Base-by-base conservation (phyloP, 768 basidiomycete species). In the Hygrocybe coccinea region DNA sequence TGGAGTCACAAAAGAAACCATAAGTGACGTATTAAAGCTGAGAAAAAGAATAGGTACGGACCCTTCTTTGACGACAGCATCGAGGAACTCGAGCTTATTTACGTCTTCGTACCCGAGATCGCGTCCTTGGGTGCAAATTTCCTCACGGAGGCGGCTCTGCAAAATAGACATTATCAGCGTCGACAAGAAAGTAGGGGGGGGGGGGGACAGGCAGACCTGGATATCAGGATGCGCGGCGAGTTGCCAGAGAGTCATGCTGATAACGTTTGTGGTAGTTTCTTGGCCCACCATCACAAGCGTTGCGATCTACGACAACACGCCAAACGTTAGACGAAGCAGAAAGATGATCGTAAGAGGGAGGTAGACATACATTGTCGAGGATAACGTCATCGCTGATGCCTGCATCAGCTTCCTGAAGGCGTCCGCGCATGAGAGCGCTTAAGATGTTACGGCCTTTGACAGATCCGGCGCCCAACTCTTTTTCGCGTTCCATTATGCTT, bases 51-150 rank as follows among this genome's bases (percentile, higher is more conserved):
- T 11, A 39, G 24, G 36, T 69, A 50, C 56, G 29, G 8, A 69
- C 69, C 68, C 69, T 65, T 77, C 77, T 60, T 72, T 72, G 39
- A 71, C 64, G 46, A 76, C 71, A 17, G 77, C 76, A 56, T 77
- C 75, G 29, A 76, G 65, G 60, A 67, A 74, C 25, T 67, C 67
- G 49, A 77, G 64, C 44, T 67, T 71, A 59, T 72, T 69, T 15
- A 73, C 59, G 46, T 70, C 69, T 37, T 75, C 74, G 53, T 72
- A 73, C 22, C 64, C 63, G 34, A 71, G 59, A 39, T 74, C 66
- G 29, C 66, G 64, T n/a, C 64, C 64, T 38, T 62, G 50, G 2
- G 56, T 36, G 29, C 65, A 60, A 9, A 78, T 58, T 60, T 80
- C 78, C 6, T 71, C 66, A 19, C 75, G 73, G 0, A 80, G 69